Evolutionary conservation across 495 filamentous ascomycete species (phyloP), one percentile per base, ranked within the genome.

Genomic region (Usnea hakonensis): DNA sequence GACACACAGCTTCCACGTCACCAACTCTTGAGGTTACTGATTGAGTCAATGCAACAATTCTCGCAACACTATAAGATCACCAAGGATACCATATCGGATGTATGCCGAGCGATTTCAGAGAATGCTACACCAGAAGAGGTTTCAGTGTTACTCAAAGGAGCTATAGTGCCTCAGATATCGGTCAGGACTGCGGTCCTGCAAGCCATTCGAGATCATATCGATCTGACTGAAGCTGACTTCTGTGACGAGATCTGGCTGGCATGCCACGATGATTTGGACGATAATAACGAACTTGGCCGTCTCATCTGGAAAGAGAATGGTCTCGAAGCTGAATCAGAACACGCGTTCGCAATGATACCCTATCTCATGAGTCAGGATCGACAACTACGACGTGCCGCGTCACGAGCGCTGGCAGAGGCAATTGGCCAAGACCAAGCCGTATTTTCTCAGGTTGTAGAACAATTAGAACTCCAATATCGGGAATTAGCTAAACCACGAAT

Each of bases 231-330:
- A 57, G 77, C 88, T 32, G 82, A 86, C 36, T 93, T 90, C 69
- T 92, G 85, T 11, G 89, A 91, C 62, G 90, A 97, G 67, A 88
- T 97, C 16, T 97, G 93, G 93, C 79, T 98, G 28, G 87, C 86
- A 57, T 93, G 84, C 72, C 91, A 97, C 68, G 94, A 98, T 63
- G 89, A 94, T 61, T 83, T 89, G 1, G 85, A 90, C 16, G 94
- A 97, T 68, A 97, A 97, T 67, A 81, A 78, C 8, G 90, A 95
- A 41, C 77, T 96, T 35, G 93, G 87, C 2, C 81, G 81, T 33
- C 83, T 89, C 0, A 97, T 97, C 40, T 97, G 95, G 94, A 90
- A 96, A 71, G 93, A 95, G 64, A 96, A 92, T 70, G 88, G 81
- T 1, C 83, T 98, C 54, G 76, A 91, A 64, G 73, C 89, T n/a